A percentile compares a stretch with the other conserved stretches of the same genome.
phyloP scores from a whole-genome alignment of 805 yeast genomes.

The Osmozyma mogii region DNA sequence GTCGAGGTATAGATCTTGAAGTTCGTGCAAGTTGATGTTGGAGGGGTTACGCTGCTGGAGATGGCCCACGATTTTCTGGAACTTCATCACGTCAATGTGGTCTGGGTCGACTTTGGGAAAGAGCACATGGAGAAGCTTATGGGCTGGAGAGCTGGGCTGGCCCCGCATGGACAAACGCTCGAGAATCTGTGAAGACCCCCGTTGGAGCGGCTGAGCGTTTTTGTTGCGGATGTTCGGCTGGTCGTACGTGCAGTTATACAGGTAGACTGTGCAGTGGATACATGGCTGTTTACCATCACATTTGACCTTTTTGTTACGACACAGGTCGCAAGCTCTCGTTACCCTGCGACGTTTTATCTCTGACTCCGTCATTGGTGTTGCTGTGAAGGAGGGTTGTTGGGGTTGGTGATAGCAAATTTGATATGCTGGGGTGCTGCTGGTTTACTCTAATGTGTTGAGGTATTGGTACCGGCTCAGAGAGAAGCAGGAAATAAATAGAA shows the following conservation, averaged over 20 bases:
- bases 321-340: constrained; percentile 68
- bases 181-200: too few species aligned
- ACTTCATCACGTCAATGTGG: constrained; percentile 26
- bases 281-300: constrained; percentile 1
- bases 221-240: constrained; percentile 61
- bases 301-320: constrained; percentile 68
- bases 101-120: constrained; percentile 26
- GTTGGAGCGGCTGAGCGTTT: constrained; percentile 18
- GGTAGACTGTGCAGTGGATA: constrained; percentile 77
- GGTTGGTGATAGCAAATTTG: too few species aligned
- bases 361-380: too few species aligned
- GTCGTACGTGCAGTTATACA: constrained; percentile 77
- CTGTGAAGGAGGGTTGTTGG: too few species aligned
- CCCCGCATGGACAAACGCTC: constrained; percentile 14
- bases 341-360: constrained; percentile 63
- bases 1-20: constrained; percentile 21
- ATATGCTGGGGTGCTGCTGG: too few species aligned
- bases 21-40: constrained; percentile 17
- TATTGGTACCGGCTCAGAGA: too few species aligned
- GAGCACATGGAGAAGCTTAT: constrained; percentile 25
- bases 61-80: constrained; percentile 19
- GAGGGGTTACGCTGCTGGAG: constrained; percentile 14
- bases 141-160: constrained; percentile 12
- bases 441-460: too few species aligned
- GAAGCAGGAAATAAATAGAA: too few species aligned